Evolutionary conservation across 139 green algal species (phyloP), one percentile per base, ranked within the genome.

Genomic region (Coccomyxa sp.): DNA sequence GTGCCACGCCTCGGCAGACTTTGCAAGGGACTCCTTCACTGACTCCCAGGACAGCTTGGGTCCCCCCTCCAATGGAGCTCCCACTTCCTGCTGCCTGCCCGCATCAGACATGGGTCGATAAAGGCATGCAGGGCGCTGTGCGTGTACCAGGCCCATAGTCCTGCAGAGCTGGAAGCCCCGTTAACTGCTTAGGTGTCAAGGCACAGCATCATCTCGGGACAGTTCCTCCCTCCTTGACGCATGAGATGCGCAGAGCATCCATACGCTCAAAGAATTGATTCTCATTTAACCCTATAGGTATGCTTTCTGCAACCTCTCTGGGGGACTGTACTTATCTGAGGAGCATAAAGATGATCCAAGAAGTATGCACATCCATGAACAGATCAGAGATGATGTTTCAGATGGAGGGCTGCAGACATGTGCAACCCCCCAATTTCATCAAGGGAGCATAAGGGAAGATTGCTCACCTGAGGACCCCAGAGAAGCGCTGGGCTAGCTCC

Each of bases 401-500:
- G 44, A 58, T 58, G 44, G 44, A 10, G 14, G 44, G 12, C 14
- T 10, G 12, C 10, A 58, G 44, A 58, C 10, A 27, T 58, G 44
- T 58, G 44, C 12, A 10, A 58, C 44, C 10, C 10, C 44, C 44
- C 44, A n/a, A n/a, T n/a, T n/a, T n/a, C n/a, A n/a, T n/a, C n/a
- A n/a, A n/a, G n/a, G n/a, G n/a, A n/a, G n/a, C n/a, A n/a, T n/a
- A n/a, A n/a, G n/a, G n/a, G n/a, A n/a, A n/a, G 7, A 27, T 90
- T 14, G 44, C 44, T 14, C 44, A 58, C 44, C 44, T 58, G 12
- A 58, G 44, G 10, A 58, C 10, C 44, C 12, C 12, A 10, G 44
- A 58, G 44, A 58, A 58, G 14, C 14, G 44, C 44, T 58, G 76
- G 0, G 86, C 88, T 10, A 37, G 50, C 7, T 38, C 7, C 74